A percentile compares a stretch with the other conserved stretches of the same genome.
Evolutionary conservation across 495 filamentous ascomycete species (phyloP).

Genomic region (Platismatia glauca): DNA sequence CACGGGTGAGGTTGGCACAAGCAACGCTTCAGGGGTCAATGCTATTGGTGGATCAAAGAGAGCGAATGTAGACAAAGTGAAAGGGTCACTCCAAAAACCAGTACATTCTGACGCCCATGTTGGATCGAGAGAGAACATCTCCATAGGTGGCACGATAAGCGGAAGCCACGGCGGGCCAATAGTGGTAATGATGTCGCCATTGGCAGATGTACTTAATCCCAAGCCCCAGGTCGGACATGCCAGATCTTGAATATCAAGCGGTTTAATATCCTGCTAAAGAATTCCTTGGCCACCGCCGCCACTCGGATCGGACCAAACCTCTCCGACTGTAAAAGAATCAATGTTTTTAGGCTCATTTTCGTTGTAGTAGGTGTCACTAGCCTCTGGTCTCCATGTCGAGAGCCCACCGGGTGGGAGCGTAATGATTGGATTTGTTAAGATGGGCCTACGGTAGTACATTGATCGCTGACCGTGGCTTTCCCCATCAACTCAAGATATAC

Average conservation of each 20-base stretch:
- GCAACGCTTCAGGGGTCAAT: not conserved
- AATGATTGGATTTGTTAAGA: slow-evolving; percentile 3
- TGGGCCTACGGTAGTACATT: slow-evolving; percentile 7
- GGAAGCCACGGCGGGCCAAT: slow-evolving; percentile 15
- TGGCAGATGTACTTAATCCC: not conserved
- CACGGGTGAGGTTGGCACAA: not conserved
- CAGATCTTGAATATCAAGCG: not conserved
- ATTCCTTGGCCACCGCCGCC: no score
- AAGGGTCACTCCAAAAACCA: not conserved
- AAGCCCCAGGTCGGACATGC: slow-evolving; percentile 4
- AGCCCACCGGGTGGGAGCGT: slow-evolving; percentile 6
- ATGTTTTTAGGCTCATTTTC: no score
- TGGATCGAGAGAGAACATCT: slow-evolving; percentile 10
- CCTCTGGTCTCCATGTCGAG: slow-evolving; percentile 7
- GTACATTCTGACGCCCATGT: not conserved
- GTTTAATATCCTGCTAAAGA: no score
- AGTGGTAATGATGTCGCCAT: not conserved
- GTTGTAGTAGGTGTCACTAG: no score
- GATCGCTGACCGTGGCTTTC: not conserved
- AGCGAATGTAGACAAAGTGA: rapidly evolving
- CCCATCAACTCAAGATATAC: slow-evolving; percentile 16
- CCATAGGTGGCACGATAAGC: not conserved
- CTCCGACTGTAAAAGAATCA: not conserved
- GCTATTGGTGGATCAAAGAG: not conserved
- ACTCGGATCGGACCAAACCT: no score